Evolutionary conservation across 352 stramenopile genomes (phyloP).

Genomic region (Pythium phragmiticola): DNA sequence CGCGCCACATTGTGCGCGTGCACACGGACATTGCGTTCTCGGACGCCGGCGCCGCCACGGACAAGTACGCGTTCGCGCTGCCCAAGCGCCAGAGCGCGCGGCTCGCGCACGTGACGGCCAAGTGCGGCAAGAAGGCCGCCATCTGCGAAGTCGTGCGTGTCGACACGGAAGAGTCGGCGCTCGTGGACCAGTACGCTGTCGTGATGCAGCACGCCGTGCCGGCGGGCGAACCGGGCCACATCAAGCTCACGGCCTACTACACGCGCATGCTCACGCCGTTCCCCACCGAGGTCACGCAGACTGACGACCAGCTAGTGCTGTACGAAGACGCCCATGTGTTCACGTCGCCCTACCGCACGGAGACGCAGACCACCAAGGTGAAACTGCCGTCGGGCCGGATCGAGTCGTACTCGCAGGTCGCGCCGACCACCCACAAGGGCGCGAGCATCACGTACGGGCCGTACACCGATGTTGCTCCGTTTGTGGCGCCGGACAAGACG

Average conservation of each 20-base stretch:
- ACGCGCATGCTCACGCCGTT: slow-evolving; percentile 79
- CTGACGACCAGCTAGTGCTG: slow-evolving; percentile 83
- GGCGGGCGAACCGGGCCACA: slow-evolving; percentile 42
- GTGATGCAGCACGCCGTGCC: slow-evolving; percentile 60
- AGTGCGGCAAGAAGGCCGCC: slow-evolving; percentile 74
- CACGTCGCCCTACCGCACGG: slow-evolving; percentile 69
- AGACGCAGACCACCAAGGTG: slow-evolving; percentile 83
- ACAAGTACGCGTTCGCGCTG: slow-evolving; percentile 66
- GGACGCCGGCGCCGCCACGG: slow-evolving; percentile 51
- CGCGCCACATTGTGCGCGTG: slow-evolving; percentile 78
- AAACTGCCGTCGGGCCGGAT: slow-evolving; percentile 77
- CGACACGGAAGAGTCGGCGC: slow-evolving; percentile 27
- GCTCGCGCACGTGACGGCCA: slow-evolving; percentile 61
- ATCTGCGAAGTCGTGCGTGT: slow-evolving; percentile 62
- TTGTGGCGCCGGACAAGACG: slow-evolving; percentile 33
- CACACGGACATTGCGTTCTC: slow-evolving; percentile 73
- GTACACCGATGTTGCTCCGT: slow-evolving; percentile 61
- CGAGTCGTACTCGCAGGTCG: slow-evolving; percentile 62
- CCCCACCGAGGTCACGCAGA: slow-evolving; percentile 73
- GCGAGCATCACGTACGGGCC: slow-evolving; percentile 76
- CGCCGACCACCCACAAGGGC: slow-evolving; percentile 70
- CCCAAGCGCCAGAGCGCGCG: slow-evolving; percentile 48
- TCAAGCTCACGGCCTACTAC: slow-evolving; percentile 82
- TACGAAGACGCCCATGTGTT: slow-evolving; percentile 70
- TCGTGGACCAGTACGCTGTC: slow-evolving; percentile 69